phyloP scores from a whole-genome alignment of 495 filamentous ascomycete genomes.

The Daldinia caldariorum region DNA sequence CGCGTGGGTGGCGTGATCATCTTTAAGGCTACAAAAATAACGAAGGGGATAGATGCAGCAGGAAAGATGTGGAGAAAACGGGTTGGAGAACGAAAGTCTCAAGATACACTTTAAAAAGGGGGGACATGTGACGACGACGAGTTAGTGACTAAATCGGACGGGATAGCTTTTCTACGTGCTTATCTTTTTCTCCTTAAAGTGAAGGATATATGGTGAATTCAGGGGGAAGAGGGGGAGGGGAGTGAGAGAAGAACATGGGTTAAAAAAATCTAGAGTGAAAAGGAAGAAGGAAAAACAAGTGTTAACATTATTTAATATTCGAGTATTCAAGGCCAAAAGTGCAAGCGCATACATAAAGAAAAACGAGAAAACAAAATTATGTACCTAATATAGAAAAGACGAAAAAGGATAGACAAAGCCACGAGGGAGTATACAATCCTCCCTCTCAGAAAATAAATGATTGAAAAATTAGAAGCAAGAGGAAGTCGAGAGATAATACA shows the following conservation, averaged over 20 bases:
- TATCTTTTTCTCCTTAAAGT: slow-evolving; percentile 15
- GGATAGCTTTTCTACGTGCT: slow-evolving; percentile 4
- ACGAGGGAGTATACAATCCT: neutral
- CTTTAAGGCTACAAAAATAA: slow-evolving; percentile 10
- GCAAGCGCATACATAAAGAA: neutral
- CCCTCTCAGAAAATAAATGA: neutral
- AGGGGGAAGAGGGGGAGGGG: no score
- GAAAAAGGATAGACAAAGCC: neutral
- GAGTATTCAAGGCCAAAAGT: neutral
- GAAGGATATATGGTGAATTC: slow-evolving; percentile 9
- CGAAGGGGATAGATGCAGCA: slow-evolving; percentile 25
- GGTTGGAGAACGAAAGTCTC: slow-evolving; percentile 6
- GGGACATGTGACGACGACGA: slow-evolving; percentile 25
- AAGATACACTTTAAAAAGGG: slow-evolving; percentile 13
- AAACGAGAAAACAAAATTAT: neutral
- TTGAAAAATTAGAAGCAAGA: neutral
- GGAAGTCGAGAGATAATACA: slow-evolving; percentile 3
- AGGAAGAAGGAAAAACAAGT: neutral
- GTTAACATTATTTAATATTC: neutral
- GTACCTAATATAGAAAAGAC: no score
- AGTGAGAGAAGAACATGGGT: slow-evolving; percentile 2
- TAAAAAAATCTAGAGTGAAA: neutral
- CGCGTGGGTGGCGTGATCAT: slow-evolving; percentile 34
- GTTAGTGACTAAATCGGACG: slow-evolving; percentile 14
- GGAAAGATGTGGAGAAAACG: slow-evolving; percentile 15